Base-by-base conservation (phyloP, 352 stramenopile species). In the Thalassiosira hispida region DNA sequence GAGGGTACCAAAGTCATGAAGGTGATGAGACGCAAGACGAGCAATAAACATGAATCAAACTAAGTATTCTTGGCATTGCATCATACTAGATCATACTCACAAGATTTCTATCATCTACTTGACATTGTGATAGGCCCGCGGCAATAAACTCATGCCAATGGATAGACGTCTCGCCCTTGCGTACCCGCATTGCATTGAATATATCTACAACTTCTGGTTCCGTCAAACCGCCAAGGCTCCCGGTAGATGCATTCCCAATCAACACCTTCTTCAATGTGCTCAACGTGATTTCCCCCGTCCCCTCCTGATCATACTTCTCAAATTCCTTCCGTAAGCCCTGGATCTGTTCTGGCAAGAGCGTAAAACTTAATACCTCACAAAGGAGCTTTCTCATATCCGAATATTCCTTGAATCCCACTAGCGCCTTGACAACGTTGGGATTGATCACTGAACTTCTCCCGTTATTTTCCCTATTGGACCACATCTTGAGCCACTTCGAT, bases 71-170 rank as follows among this genome's bases (percentile, higher is more conserved):
- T n/a, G n/a, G n/a, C n/a, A n/a, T n/a, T n/a, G n/a, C n/a, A n/a
- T n/a, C n/a, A n/a, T n/a, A n/a, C n/a, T n/a, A n/a, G n/a, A n/a
- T n/a, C n/a, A n/a, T n/a, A n/a, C n/a, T n/a, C n/a, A n/a, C n/a
- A 8, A 94, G 70, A 68, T 94, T 93, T 11, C 88, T 74, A 44
- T 95, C 89, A 60, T 95, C 91, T 47, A 93, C 64, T 40, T 90
- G 51, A 55, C 84, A 90, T 61, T 91, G 84, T 12, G 73, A 87
- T 8, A 95, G 65, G 16, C 86, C 88, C 52, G 88, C 89, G 9
- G 91, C 87, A 31, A 95, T 87, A 51, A 95, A 95, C 38, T 95
- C 86, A 71, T 93, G 87, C 89, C 89, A 95, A 55, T 87, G 80
- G 77, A 95, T 94, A 20, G 71, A 84, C 22, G 77, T 79, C 73